Percentiles rank a stretch among this genome's conserved stretches.
These are phyloP conservation scores for Calonectria pseudoturangicola DNA, from an alignment of 2,329 filamentous ascomycete genomes.

Conservation along the genomic window DNA sequence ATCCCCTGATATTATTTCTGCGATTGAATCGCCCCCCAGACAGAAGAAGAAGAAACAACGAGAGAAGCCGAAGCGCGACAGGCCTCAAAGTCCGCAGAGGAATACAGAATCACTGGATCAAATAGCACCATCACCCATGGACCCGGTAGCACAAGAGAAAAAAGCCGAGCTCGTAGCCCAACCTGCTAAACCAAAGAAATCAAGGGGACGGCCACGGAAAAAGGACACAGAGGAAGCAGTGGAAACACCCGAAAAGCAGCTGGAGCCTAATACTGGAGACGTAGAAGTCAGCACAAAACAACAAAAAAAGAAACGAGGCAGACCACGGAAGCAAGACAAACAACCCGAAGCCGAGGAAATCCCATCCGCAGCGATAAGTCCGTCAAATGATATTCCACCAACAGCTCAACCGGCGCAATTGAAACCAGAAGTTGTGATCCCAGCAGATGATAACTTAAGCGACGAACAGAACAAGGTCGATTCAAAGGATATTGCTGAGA, in stretches of 20 bases:
- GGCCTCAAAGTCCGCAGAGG: conserved; percentile 1
- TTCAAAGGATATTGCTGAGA: not conserved
- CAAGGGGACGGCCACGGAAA: conserved; percentile 59
- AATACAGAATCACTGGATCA: conserved; percentile 30
- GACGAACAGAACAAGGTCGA: not conserved
- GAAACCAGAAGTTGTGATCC: conserved; percentile 7
- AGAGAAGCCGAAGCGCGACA: conserved; percentile 27
- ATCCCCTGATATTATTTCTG: conserved; percentile 52
- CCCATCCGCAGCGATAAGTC: conserved; percentile 11
- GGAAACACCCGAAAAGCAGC: conserved; percentile 36
- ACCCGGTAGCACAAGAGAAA: conserved; percentile 29
- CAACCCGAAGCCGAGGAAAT: conserved; percentile 34
- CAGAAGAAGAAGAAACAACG: conserved; percentile 35
- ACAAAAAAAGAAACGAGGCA: conserved; percentile 63
- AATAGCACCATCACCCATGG: conserved; percentile 25
- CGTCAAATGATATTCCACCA: not conserved
- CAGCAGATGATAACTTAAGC: not conserved
- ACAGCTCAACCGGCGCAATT: conserved; percentile 16
- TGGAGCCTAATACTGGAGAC: conserved; percentile 30
- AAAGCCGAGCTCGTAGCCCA: conserved; percentile 45
- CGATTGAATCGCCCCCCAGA: conserved; percentile 41
- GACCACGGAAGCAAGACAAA: conserved; percentile 63
- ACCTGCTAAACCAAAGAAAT: conserved; percentile 53
- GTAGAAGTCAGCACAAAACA: conserved; percentile 38
- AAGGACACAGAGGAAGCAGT: conserved; percentile 39